Evolutionary conservation across 225 moss, liverwort and hornwort genomes (phyloP).

Genomic region (Bryoerythrophyllum caledonicum): DNA sequence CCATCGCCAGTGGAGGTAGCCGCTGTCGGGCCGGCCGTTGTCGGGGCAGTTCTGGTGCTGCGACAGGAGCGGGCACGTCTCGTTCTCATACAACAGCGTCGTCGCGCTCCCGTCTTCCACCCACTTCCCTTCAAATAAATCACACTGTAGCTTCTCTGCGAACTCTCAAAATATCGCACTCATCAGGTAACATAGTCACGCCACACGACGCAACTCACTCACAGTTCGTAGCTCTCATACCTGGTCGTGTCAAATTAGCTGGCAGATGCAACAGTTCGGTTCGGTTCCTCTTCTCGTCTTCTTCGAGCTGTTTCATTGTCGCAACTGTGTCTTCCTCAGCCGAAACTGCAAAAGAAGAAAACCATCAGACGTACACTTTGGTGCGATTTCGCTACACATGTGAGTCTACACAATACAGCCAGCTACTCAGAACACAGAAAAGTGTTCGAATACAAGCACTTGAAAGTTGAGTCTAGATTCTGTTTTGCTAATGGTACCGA

Average conservation of each 20-base stretch:
- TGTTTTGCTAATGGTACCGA: too few species aligned
- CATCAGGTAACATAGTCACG: background rate
- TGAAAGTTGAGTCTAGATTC: too few species aligned
- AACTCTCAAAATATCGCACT: background rate
- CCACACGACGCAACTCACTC: background rate
- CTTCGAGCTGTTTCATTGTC: background rate
- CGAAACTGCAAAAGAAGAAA: background rate
- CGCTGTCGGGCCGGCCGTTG: conserved; percentile 73
- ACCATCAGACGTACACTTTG: too few species aligned
- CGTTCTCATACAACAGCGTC: conserved; percentile 54
- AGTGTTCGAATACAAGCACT: too few species aligned
- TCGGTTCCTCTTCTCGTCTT: background rate
- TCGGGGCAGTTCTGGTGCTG: conserved; percentile 68
- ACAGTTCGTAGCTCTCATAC: conserved; percentile 13
- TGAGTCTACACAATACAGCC: too few species aligned
- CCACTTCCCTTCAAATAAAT: conserved; percentile 75
- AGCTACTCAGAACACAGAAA: too few species aligned
- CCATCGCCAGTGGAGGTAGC: conserved; percentile 79
- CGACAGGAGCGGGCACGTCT: conserved; percentile 57
- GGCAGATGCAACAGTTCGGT: conserved; percentile 24
- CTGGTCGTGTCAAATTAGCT: conserved; percentile 26
- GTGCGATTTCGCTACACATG: too few species aligned
- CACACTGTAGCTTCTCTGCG: conserved; percentile 52
- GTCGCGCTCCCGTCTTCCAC: conserved; percentile 35
- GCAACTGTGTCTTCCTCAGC: background rate